A percentile compares a stretch with the other conserved stretches of the same genome.
Evolutionary conservation across 164 flowering plant species (phyloP).

Genomic region (Vitis cinerea): DNA sequence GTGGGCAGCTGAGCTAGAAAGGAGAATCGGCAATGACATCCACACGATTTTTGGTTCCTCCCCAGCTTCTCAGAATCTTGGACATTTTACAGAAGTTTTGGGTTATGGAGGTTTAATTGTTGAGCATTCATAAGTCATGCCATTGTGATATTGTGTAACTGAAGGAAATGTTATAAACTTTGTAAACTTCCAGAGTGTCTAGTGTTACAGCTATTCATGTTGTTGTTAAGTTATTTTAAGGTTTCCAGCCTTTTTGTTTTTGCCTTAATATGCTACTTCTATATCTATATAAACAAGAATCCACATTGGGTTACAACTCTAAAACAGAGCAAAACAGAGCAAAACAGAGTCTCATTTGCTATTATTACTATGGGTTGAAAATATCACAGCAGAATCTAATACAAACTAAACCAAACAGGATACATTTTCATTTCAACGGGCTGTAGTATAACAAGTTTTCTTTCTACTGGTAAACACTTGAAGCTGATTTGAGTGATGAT

Average conservation of each 20-base stretch:
- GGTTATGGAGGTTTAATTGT: conserved; percentile 8
- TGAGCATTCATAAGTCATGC: conserved; percentile 5
- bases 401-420: too few species aligned
- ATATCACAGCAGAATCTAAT: too few species aligned
- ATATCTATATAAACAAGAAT: too few species aligned
- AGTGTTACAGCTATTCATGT: conserved; percentile 9
- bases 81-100: conserved; percentile 10
- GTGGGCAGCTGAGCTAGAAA: conserved; percentile 25
- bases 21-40: neutral
- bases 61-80: conserved; percentile 5
- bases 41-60: conserved; percentile 8
- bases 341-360: too few species aligned
- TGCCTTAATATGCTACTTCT: too few species aligned
- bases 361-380: too few species aligned
- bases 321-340: too few species aligned
- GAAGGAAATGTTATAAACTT: conserved; percentile 10
- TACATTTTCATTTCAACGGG: too few species aligned
- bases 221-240: conserved; percentile 1
- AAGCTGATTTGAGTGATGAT: neutral
- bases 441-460: too few species aligned
- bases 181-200: conserved; percentile 12
- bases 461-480: neutral
- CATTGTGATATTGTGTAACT: conserved; percentile 15
- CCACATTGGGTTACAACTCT: too few species aligned
- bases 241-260: neutral